Conservation (phyloP, 345 rosid species). For the Sonneratia caseolaris region DNA sequence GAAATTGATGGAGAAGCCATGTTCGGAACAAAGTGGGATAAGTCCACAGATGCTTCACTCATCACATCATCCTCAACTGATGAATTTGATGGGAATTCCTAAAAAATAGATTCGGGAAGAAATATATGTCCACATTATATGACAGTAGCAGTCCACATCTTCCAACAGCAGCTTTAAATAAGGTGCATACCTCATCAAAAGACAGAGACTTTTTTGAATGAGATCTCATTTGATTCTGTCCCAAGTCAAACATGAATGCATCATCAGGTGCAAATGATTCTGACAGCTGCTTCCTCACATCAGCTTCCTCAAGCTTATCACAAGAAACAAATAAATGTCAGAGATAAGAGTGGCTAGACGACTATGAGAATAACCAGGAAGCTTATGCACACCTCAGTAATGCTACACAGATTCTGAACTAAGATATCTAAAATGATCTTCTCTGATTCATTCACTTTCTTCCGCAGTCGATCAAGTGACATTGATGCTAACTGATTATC, state of each 20-base stretch:
- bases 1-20: constrained; percentile 55
- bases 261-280: constrained; percentile 89
- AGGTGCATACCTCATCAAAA: constrained; percentile 64
- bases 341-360: neutral
- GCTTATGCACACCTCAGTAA: constrained; percentile 37
- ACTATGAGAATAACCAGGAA: constrained; percentile 2
- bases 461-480: constrained; percentile 41
- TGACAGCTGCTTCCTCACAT: constrained; percentile 47
- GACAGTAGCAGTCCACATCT: neutral
- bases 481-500: constrained; percentile 63
- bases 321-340: constrained; percentile 13
- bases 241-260: constrained; percentile 55
- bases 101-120: constrained; percentile 1
- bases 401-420: constrained; percentile 38
- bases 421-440: constrained; percentile 34
- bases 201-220: constrained; percentile 69
- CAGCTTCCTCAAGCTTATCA: constrained; percentile 52
- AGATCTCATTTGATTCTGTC: constrained; percentile 29
- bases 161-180: neutral
- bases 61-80: constrained; percentile 55
- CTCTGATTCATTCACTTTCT: constrained; percentile 40
- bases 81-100: constrained; percentile 52
- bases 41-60: constrained; percentile 64
- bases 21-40: constrained; percentile 43
- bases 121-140: too few species aligned